Percentiles rank a stretch among this genome's conserved stretches.
Conservation (phyloP, 2,329 filamentous ascomycete species). For the Aspergillus sp. region DNA sequence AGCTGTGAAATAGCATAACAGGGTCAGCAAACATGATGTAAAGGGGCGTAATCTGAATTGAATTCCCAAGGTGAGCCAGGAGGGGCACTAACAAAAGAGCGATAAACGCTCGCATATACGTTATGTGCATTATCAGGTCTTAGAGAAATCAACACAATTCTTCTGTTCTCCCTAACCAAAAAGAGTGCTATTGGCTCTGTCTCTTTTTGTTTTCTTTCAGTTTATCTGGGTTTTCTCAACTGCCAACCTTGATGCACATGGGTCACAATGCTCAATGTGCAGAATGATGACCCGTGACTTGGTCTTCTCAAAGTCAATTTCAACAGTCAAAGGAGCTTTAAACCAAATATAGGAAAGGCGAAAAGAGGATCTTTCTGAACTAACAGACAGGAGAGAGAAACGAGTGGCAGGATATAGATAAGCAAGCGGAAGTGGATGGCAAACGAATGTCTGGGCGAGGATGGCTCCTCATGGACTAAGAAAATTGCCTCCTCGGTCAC, state of each 20-base stretch:
- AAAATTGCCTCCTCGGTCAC: slow-evolving; percentile 3
- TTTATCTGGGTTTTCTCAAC: not conserved
- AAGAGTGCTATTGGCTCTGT: not conserved
- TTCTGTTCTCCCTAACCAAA: not conserved
- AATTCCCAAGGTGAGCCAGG: slow-evolving; percentile 11
- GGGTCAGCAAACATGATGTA: slow-evolving; percentile 13
- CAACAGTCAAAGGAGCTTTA: not conserved
- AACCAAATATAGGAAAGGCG: slow-evolving; percentile 2
- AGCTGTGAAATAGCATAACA: slow-evolving; percentile 50
- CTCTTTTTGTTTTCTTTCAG: not conserved
- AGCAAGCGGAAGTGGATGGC: slow-evolving; percentile 16
- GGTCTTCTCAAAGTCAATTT: slow-evolving; percentile 1
- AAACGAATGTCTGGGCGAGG: slow-evolving; percentile 27
- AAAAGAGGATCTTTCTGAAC: slow-evolving; percentile 21
- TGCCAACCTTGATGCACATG: slow-evolving; percentile 5
- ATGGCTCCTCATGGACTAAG: slow-evolving; percentile 12
- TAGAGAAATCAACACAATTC: slow-evolving; percentile 1
- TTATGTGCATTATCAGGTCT: slow-evolving; percentile 34
- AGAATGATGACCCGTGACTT: not conserved
- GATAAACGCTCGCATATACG: slow-evolving; percentile 41
- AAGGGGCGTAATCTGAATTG: not conserved
- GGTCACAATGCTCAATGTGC: not conserved
- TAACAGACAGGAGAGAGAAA: slow-evolving; percentile 17
- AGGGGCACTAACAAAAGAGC: slow-evolving; percentile 40
- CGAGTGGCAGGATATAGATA: slow-evolving; percentile 19